Base-by-base conservation (phyloP, 345 rosid genomes). In the Populus pruinosa region DNA sequence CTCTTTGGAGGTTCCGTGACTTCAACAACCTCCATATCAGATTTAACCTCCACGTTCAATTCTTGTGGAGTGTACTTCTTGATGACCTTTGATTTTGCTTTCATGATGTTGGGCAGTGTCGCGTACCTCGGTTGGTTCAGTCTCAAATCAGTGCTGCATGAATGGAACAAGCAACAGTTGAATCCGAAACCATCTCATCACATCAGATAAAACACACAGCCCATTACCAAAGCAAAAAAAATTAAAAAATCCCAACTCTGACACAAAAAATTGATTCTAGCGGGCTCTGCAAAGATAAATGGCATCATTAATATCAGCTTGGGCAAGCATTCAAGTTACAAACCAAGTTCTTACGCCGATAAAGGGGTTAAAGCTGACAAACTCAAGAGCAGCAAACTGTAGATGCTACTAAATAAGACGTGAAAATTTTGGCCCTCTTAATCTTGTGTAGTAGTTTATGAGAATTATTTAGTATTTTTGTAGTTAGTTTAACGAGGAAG, bases 71-170 rank as follows among this genome's bases (percentile, higher is more conserved):
- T 86, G 77, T 86, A 88, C 75, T 91, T 95, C 89, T 90, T 92
- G 65, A 95, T 87, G 23, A 81, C 89, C 87, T 93, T 92, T 0
- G 96, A 92, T 81, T 92, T 95, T 0, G 98, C 98, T 83, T 95
- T 95, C 99, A 95, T 91, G 76, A 93, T 92, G 85, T 92, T 95
- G 23, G 99, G 97, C 38, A 94, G 95, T 6, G 99, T 91, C 4
- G 99, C 99, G 68, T 95, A 92, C 75, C 97, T 89, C 10, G 98
- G 98, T 76, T 95, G 96, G 90, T 95, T 94, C 77, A 95, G 86
- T 85, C 99, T 89, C 86, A 93, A 79, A 84, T 95, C 97, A 31
- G 97, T 91, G 47, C 97, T 95, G 94, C 89, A 79, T 17, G 18
- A 56, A 16, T 12, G 3, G 43, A 65, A 74, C 18, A 65, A 20